A percentile compares a stretch with the other conserved stretches of the same genome.
Conservation (phyloP, 352 stramenopile genomes). For the Pythium aphanidermatum region DNA sequence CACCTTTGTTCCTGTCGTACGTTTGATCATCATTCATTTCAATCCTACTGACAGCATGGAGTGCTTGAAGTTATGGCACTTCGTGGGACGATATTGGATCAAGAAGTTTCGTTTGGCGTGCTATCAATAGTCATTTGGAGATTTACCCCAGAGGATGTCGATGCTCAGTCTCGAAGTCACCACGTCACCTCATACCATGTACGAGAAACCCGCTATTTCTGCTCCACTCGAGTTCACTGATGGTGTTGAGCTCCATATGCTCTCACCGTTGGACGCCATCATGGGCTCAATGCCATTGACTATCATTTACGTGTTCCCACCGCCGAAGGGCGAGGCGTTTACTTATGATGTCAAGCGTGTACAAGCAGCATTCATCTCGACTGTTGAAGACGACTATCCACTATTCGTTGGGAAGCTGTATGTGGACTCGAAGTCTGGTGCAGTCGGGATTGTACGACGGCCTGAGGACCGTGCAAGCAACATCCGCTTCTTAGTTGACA, state of each 20-base stretch:
- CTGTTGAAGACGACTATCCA: slow-evolving; percentile 41
- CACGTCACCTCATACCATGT: too few relatives aligned
- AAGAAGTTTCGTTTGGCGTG: too few relatives aligned
- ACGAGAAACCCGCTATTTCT: too few relatives aligned
- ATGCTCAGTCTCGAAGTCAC: too few relatives aligned
- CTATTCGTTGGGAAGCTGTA: slow-evolving; percentile 32
- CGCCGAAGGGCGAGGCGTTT: background rate
- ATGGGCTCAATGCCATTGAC: slow-evolving; percentile 39
- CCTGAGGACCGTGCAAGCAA: background rate
- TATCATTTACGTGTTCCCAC: slow-evolving; percentile 54
- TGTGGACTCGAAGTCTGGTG: slow-evolving; percentile 21
- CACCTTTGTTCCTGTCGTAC: too few relatives aligned
- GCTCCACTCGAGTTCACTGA: too few relatives aligned
- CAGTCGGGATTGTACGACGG: slow-evolving; percentile 30
- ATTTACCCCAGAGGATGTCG: too few relatives aligned
- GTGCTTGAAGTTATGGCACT: too few relatives aligned
- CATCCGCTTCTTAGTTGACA: slow-evolving; percentile 37
- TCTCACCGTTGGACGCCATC: slow-evolving; percentile 47
- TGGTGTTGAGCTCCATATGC: slow-evolving; percentile 5
- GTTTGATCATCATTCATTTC: too few relatives aligned
- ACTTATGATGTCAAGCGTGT: slow-evolving; percentile 37
- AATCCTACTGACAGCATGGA: too few relatives aligned
- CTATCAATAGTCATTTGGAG: too few relatives aligned
- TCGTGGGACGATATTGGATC: too few relatives aligned
- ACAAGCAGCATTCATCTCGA: slow-evolving; percentile 23